These are phyloP conservation scores for Trametes sanguinea DNA, from an alignment of 768 basidiomycete genomes.

Conservation along the genomic window DNA sequence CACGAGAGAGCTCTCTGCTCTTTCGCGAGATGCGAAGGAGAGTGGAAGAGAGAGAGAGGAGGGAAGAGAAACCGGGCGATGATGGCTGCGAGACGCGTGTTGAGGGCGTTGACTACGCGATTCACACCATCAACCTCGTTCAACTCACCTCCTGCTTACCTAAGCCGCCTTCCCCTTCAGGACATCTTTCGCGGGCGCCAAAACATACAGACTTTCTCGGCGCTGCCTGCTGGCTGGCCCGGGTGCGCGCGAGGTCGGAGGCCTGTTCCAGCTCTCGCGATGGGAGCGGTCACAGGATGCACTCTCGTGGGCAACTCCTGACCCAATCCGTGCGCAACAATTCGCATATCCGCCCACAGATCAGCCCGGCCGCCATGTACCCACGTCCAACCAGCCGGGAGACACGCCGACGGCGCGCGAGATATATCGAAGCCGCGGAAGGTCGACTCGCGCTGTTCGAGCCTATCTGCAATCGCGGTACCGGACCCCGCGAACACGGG, in stretches of 20 bases:
- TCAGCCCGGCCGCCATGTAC: slow-evolving; percentile 15
- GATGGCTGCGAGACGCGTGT: slow-evolving; percentile 6
- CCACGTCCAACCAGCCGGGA: slow-evolving; percentile 6
- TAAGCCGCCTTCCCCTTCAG: slow-evolving; percentile 7
- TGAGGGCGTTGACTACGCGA: slow-evolving; percentile 21
- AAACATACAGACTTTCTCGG: neutral
- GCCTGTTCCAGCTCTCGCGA: slow-evolving; percentile 14
- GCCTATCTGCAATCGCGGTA: slow-evolving; percentile 2
- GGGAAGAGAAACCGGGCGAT: neutral
- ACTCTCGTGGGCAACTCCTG: slow-evolving; percentile 14
- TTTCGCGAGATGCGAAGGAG: neutral
- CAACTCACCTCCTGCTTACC: slow-evolving; percentile 14
- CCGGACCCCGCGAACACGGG: slow-evolving; percentile 9
- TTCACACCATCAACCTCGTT: neutral
- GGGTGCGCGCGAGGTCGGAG: neutral
- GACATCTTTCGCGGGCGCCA: neutral
- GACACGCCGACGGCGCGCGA: slow-evolving; percentile 20
- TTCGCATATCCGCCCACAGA: slow-evolving; percentile 3
- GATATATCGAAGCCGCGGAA: neutral
- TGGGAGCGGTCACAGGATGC: slow-evolving; percentile 12
- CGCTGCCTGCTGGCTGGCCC: neutral
- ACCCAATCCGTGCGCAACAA: slow-evolving; percentile 13
- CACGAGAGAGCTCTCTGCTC: neutral
- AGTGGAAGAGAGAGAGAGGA: slow-evolving; percentile 7
- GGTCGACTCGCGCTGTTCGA: neutral